Evolutionary conservation across 2,329 filamentous ascomycete genomes (phyloP), one percentile per base, ranked within the genome.

Genomic region (Proliferodiscus dingleyae): DNA sequence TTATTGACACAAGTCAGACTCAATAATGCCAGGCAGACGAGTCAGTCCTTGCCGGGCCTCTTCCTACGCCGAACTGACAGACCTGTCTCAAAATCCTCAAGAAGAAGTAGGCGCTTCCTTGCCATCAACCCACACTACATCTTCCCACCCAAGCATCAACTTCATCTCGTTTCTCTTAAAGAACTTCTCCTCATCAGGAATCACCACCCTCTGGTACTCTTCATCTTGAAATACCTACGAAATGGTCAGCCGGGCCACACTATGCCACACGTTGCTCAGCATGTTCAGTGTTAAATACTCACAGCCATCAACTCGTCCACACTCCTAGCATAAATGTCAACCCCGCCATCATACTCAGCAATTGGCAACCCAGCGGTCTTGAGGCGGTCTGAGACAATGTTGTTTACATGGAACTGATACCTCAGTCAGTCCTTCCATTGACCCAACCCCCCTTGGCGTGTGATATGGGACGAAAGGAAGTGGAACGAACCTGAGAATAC

Each of bases 141-240:
- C 28, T n/a, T 30, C 28, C 6, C 28, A 30, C 3, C 43, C 36
- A 11, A 45, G 5, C 43, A 45, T 39, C 43, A 45, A 39, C 4
- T 18, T 39, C 11, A 26, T 26, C 36, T 45, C 34, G 32, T 26
- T 33, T 21, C 34, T 29, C 24, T 39, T 45, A 13, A 40, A 16
- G 15, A 45, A 45, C 7, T 33, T 32, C 43, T 45, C 43, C 19
- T 45, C 43, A 45, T 45, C 43, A 9, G 43, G 43, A 11, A 45
- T 36, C 5, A 45, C 42, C 3, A 30, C 28, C 11, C 33, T 19
- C n/a, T 38, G 34, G 22, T 45, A 45, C 34, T 45, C 42, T 18
- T n/a, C 34, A 45, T 45, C 42, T 11, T 45, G 42, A 30, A 45
- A 45, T 10, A 45, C 33, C 42, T 45, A 34, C 23, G 38, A 13